Evolutionary conservation across 176 grass and related monocot species (phyloP), one percentile per base, ranked within the genome.

Genomic region (Oryza meyeriana): DNA sequence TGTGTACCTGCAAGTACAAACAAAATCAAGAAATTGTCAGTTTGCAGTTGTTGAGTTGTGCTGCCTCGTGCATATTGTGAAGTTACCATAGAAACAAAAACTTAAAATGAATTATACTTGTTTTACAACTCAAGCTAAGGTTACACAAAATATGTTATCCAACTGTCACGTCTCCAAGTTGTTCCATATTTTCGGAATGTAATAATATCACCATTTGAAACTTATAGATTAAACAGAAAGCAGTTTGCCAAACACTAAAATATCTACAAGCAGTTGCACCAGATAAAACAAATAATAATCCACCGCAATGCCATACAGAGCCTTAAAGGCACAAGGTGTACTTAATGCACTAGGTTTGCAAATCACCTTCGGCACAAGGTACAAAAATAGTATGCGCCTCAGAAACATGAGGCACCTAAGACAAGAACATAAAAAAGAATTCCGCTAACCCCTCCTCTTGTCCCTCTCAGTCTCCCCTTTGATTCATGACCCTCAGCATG

Each of bases 1-100:
- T 69, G 88, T 86, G 82, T 91, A 98, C 68, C 96, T 98, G 76
- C n/a, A 82, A n/a, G n/a, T n/a, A n/a, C n/a, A n/a, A 39, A 48
- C 1, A 35, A 30, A 63, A 66, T 10, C 44, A 18, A 78, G 29
- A 78, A 66, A 45, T 59, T 13, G 57, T 75, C 14, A 30, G 71
- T 11, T 64, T 41, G 29, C 24, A 26, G 33, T 41, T 26, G 47
- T 10, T 11, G 30, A 3, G 18, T 18, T 48, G 45, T 48, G 13
- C 45, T n/a, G 52, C 1, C 1, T 52, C 20, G 8, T 57, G 52
- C 20, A n/a, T 57, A 57, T 57, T 57, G 20, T 57, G 6, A 52
- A 24, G 52, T 24, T 57, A 57, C 18, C 20, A 9, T 39, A 39
- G 38, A 50, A 57, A 57, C 8, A 2, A n/a, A 22, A 57, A 57